Base-by-base conservation (phyloP, 257 asterid genomes). In the Dorcoceras hygrometricum region DNA sequence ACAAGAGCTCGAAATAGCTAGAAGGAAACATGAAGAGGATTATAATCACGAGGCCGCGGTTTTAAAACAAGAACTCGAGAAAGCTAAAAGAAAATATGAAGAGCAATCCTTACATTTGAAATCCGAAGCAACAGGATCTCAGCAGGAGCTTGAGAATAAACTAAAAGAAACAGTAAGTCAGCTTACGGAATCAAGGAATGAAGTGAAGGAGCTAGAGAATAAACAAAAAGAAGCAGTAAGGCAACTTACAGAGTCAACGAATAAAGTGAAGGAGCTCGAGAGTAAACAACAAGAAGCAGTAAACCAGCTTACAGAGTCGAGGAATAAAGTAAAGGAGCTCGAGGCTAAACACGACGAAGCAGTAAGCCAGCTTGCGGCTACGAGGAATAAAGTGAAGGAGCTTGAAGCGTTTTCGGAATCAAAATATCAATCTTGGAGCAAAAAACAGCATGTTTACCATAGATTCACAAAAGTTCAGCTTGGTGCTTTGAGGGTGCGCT, bases 401-500 rank as follows among this genome's bases (percentile, higher is more conserved):
- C 82, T 88, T 6, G 91, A 92, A 79, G 77, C 79, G 9, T 66
- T 31, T 46, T 80, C 83, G 3, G 86, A 81, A 70, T 78, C 86
- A 46, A 80, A 72, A 76, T 64, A 84, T 3, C 57, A 78, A 67
- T 4, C 59, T 29, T 87, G 95, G 98, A 87, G 59, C 66, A 90
- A 94, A 85, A 85, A 78, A 72, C 78, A 88, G 70, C 72, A 80
- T 23, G 66, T 81, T 62, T 87, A 80, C 81, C 88, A 78, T 23
- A 84, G 72, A 70, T 87, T 81, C 75, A 81, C 89, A 8, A 96
- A 90, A 57, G 83, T 80, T 76, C 96, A 90, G 84, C 99, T 90
- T 34, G 95, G 91, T 18, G 95, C 96, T 24, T 65, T 94, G 56
- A 93, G 80, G 20, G 99, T 94, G 87, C 57, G 91, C 71, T 68